A percentile compares a stretch with the other conserved stretches of the same genome.
Conservation (phyloP, 1,284 basidiomycete genomes). For the Tetrapyrgos nigripes region DNA sequence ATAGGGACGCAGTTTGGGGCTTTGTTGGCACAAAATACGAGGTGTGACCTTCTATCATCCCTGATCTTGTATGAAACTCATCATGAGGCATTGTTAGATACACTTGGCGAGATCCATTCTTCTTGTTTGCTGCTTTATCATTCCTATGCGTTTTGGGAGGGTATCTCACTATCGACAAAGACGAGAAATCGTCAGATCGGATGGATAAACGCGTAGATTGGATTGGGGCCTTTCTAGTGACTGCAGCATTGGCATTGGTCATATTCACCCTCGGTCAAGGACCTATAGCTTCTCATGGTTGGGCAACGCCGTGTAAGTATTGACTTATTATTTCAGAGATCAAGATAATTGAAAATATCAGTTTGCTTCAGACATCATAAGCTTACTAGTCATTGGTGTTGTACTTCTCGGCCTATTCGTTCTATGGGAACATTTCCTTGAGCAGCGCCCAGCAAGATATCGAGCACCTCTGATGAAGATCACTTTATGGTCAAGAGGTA, state of each 20-base stretch:
- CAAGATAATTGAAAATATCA: background rate
- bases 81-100: background rate
- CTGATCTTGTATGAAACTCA: too few relatives aligned
- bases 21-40: background rate
- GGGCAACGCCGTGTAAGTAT: conserved; percentile 75
- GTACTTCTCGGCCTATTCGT: conserved; percentile 40
- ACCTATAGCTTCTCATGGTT: conserved; percentile 68
- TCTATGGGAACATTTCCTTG: conserved; percentile 17
- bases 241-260: conserved; percentile 77
- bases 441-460: background rate
- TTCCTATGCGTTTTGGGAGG: too few relatives aligned
- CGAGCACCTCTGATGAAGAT: conserved; percentile 14
- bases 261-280: conserved; percentile 84
- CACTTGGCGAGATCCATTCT: conserved; percentile 30
- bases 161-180: conserved; percentile 57
- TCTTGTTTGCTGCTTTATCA: background rate
- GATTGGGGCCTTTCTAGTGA: conserved; percentile 82
- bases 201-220: conserved; percentile 89
- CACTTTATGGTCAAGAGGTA: conserved; percentile 15
- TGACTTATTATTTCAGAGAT: background rate
- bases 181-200: too few relatives aligned
- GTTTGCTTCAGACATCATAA: conserved; percentile 11
- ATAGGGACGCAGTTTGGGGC: background rate
- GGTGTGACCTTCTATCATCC: background rate
- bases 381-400: conserved; percentile 39